These are phyloP conservation scores for Linaria vulgaris DNA, from an alignment of 257 asterid species.

Conservation along the genomic window DNA sequence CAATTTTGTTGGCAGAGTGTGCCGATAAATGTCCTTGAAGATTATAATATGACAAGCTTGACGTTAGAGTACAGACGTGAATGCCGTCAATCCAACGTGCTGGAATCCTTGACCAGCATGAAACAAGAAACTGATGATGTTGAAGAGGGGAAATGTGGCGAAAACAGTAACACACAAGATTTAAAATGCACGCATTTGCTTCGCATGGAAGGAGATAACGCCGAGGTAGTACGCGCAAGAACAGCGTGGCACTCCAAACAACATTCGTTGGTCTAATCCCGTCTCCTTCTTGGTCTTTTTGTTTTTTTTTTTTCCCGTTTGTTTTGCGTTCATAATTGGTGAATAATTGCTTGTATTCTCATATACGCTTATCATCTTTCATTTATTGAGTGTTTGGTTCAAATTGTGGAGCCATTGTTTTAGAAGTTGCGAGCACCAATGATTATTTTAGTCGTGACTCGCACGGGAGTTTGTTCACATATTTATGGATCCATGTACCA, in stretches of 20 bases:
- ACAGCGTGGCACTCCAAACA: conserved; percentile 61
- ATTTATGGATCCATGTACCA: too few relatives aligned
- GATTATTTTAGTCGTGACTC: too few relatives aligned
- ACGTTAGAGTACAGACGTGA: conserved; percentile 74
- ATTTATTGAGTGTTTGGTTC: too few relatives aligned
- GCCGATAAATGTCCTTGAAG: conserved; percentile 62
- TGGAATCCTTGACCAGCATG: conserved; percentile 63
- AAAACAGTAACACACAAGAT: conserved; percentile 22
- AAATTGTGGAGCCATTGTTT: too few relatives aligned
- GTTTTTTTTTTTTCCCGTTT: not conserved
- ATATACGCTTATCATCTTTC: too few relatives aligned
- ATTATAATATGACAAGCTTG: conserved; percentile 54
- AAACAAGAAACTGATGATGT: conserved; percentile 17
- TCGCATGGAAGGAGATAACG: conserved; percentile 69
- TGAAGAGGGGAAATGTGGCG: conserved; percentile 4
- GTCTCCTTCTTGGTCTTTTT: too few relatives aligned
- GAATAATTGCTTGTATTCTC: conserved; percentile 8
- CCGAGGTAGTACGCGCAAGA: conserved; percentile 80
- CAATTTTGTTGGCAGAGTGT: conserved; percentile 51
- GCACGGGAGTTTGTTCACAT: too few relatives aligned
- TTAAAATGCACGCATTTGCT: conserved; percentile 71
- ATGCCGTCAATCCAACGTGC: conserved; percentile 60
- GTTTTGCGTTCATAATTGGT: conserved; percentile 14
- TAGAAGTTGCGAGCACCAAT: too few relatives aligned
- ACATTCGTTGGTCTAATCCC: conserved; percentile 17